Conservation (phyloP, 2,329 filamentous ascomycete genomes). For the Colletotrichum noveboracense region DNA sequence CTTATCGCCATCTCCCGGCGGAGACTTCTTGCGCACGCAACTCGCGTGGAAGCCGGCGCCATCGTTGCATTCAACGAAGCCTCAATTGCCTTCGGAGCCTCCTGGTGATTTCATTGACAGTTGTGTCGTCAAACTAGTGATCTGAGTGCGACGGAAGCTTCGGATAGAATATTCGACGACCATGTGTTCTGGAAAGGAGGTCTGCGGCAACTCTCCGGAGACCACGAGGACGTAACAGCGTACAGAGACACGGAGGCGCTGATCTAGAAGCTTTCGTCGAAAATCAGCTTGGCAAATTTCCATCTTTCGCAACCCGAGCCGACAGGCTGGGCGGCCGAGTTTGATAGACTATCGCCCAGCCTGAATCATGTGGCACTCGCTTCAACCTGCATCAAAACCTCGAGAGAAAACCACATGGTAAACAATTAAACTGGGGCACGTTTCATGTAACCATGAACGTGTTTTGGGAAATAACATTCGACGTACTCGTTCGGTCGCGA, state of each 20-base stretch:
- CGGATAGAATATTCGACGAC: background rate
- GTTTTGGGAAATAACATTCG: background rate
- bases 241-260: background rate
- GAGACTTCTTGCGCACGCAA: background rate
- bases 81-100: background rate
- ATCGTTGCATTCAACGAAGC: background rate
- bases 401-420: background rate
- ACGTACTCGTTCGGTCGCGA: background rate
- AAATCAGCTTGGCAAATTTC: background rate
- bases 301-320: background rate
- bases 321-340: background rate
- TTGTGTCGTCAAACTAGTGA: background rate
- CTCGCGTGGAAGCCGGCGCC: background rate
- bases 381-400: background rate
- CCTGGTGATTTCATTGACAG: background rate
- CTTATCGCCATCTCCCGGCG: background rate
- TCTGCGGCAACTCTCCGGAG: background rate
- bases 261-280: background rate
- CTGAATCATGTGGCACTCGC: background rate
- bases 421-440: background rate
- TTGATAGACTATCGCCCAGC: background rate
- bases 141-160: background rate
- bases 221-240: background rate
- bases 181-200: background rate
- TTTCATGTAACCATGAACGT: background rate